These are phyloP conservation scores for Pelargonium australe DNA, from an alignment of 441 rosid species.

Conservation along the genomic window DNA sequence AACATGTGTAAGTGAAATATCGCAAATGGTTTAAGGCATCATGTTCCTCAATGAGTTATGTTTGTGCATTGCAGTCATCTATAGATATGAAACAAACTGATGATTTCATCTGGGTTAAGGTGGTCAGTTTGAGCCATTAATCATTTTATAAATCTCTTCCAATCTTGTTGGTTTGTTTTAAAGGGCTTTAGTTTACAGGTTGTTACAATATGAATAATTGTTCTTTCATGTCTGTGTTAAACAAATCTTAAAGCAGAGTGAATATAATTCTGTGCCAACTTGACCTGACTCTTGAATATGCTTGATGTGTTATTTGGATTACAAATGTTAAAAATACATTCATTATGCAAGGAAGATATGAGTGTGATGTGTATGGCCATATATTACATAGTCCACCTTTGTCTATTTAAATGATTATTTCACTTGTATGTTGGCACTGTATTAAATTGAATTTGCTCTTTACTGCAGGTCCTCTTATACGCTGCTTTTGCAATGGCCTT, in stretches of 20 bases:
- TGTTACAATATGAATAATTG: no score
- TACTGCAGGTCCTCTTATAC: conserved; percentile 77
- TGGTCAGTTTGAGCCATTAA: neutral
- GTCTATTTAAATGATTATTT: neutral
- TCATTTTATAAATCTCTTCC: neutral
- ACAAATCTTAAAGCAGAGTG: no score
- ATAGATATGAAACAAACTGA: neutral
- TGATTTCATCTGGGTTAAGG: neutral
- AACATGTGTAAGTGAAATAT: neutral
- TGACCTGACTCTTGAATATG: no score
- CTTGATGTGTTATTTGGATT: no score
- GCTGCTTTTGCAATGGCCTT: conserved; percentile 55
- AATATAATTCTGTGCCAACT: no score
- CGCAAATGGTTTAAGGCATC: neutral
- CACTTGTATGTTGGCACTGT: conserved; percentile 6
- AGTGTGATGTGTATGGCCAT: neutral
- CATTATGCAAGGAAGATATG: neutral
- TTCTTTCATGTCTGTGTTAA: no score
- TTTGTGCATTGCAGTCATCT: neutral
- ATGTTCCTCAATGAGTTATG: neutral
- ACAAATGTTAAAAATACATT: neutral
- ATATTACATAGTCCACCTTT: neutral
- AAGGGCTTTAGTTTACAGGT: no score
- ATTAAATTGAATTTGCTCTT: conserved; percentile 17
- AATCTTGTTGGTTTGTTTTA: no score